Conservation (phyloP, 1,284 basidiomycete species). For the Boletus sp. region DNA sequence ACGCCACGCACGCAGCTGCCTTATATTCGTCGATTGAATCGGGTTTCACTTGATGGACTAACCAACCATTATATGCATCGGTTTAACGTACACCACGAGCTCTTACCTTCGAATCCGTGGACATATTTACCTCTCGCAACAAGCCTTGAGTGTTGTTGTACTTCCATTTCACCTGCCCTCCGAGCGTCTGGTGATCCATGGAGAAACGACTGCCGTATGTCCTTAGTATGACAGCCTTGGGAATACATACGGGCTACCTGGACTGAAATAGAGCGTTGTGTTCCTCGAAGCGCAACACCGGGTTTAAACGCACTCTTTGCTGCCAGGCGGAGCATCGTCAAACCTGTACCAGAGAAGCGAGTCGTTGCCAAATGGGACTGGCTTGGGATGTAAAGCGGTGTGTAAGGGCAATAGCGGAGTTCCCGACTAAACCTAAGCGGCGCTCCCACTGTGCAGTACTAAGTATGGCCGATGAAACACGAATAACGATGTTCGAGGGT, state of each 20-base stretch:
- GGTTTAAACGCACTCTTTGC: slow-evolving; percentile 27
- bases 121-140: slow-evolving; percentile 86
- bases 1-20: slow-evolving; percentile 70
- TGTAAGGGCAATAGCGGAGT: slow-evolving; percentile 22
- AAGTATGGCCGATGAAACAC: slow-evolving; percentile 3
- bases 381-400: slow-evolving; percentile 4
- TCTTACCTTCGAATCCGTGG: slow-evolving; percentile 85
- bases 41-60: slow-evolving; percentile 83
- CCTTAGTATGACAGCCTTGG: slow-evolving; percentile 23
- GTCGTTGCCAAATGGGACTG: slow-evolving; percentile 4
- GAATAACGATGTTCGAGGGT: neutral
- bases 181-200: slow-evolving; percentile 84
- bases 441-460: too few relatives aligned
- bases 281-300: slow-evolving; percentile 25
- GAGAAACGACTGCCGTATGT: slow-evolving; percentile 44
- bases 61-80: slow-evolving; percentile 4
- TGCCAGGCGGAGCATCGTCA: slow-evolving; percentile 27
- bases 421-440: slow-evolving; percentile 9
- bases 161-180: slow-evolving; percentile 71
- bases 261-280: slow-evolving; percentile 53
- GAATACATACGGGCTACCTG: slow-evolving; percentile 43
- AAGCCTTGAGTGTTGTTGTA: slow-evolving; percentile 76
- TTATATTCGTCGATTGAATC: slow-evolving; percentile 78
- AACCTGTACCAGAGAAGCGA: slow-evolving; percentile 4
- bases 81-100: neutral